Conservation (phyloP, 352 stramenopile species). For the Phytophthora pistaciae region DNA sequence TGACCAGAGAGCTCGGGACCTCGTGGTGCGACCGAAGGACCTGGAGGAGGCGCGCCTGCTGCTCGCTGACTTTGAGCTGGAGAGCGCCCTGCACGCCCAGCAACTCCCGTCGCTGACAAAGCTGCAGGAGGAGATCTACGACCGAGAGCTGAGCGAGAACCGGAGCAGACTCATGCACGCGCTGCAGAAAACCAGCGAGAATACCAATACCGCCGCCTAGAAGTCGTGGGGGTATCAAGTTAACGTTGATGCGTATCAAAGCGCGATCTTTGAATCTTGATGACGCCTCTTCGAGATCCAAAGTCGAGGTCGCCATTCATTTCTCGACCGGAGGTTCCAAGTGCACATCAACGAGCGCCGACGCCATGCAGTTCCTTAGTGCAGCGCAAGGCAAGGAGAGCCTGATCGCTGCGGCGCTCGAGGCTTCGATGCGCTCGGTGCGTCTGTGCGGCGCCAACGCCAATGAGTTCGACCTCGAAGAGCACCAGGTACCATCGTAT, state of each 20-base stretch:
- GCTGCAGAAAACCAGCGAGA: conserved; percentile 3
- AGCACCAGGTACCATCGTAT: conserved; percentile 39
- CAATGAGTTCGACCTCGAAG: conserved; percentile 25
- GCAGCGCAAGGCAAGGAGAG: conserved; percentile 40
- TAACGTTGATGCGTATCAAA: conserved; percentile 29
- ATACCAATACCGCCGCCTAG: not conserved
- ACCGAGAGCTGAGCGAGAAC: conserved; percentile 13
- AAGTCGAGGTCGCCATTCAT: conserved; percentile 22
- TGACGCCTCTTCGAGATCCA: conserved; percentile 17
- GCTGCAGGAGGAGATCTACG: conserved; percentile 29
- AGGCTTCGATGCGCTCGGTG: conserved; percentile 47
- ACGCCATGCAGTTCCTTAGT: conserved; percentile 52
- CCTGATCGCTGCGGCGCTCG: conserved; percentile 32
- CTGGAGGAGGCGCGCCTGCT: conserved; percentile 31
- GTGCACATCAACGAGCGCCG: not conserved
- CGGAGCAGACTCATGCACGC: conserved; percentile 1
- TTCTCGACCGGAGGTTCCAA: conserved; percentile 7
- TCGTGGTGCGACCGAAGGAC: conserved; percentile 25
- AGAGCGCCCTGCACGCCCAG: conserved; percentile 48
- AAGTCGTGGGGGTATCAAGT: not conserved
- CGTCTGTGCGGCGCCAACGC: conserved; percentile 32
- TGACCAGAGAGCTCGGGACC: conserved; percentile 9
- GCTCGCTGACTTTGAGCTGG: conserved; percentile 35
- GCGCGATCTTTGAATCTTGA: conserved; percentile 23
- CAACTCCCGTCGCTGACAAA: conserved; percentile 40